phyloP scores from a whole-genome alignment of 1,284 basidiomycete species.

The Cryptococcus sp. region DNA sequence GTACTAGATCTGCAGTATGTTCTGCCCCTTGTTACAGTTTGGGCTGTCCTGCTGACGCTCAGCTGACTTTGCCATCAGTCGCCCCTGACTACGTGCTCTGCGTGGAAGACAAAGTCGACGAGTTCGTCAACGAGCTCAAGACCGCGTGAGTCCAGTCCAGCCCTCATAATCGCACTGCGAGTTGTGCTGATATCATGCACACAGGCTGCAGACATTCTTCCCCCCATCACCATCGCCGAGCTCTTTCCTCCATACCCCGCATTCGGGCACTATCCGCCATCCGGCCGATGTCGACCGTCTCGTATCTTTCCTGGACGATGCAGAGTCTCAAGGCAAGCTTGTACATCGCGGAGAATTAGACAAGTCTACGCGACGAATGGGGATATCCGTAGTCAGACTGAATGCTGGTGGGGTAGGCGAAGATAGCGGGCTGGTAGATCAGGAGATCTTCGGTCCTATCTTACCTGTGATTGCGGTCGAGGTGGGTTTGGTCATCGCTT shows the following conservation, averaged over 20 bases:
- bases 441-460: slow-evolving; percentile 72
- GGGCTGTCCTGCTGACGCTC: no score
- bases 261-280: slow-evolving; percentile 60
- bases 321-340: slow-evolving; percentile 63
- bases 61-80: slow-evolving; percentile 56
- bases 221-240: slow-evolving; percentile 53
- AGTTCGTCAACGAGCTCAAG: slow-evolving; percentile 64
- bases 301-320: slow-evolving; percentile 64
- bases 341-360: slow-evolving; percentile 71
- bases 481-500: slow-evolving; percentile 34
- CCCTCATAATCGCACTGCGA: not conserved
- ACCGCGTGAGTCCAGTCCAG: slow-evolving; percentile 55
- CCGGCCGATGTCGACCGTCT: slow-evolving; percentile 64
- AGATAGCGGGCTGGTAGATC: slow-evolving; percentile 67
- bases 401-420: slow-evolving; percentile 61
- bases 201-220: slow-evolving; percentile 43
- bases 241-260: slow-evolving; percentile 54
- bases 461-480: slow-evolving; percentile 76
- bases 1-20: slow-evolving; percentile 45
- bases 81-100: slow-evolving; percentile 75
- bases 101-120: slow-evolving; percentile 64
- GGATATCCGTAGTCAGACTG: slow-evolving; percentile 57
- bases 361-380: slow-evolving; percentile 53
- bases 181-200: not conserved
- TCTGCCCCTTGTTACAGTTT: no score